Base-by-base conservation (phyloP, 768 basidiomycete genomes). In the Obba rivulosa region DNA sequence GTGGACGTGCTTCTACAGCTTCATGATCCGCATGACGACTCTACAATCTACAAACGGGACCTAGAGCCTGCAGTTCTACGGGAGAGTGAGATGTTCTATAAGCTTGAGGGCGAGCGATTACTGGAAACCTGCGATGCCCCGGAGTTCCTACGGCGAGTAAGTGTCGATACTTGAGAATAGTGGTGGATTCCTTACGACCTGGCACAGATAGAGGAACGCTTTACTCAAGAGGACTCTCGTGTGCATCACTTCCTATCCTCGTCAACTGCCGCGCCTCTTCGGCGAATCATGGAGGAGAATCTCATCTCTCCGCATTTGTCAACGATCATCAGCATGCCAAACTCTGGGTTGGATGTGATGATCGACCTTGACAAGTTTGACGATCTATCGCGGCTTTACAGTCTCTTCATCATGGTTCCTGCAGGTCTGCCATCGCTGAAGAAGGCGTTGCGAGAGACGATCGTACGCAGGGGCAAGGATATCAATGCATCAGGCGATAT, bases 271-370 rank as follows among this genome's bases (percentile, higher is more conserved):
- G 59, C 69, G 0, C 79, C 85, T 2, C 73, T 99, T 13, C 77
- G 79, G 22, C 72, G 78, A 45, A 89, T 95, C 39, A 74, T 98
- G 14, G 81, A 93, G 61, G 71, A 81, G 36, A 69, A 83, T 45
- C 81, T 98, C 34, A 73, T 99, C 34, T 78, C 84, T 0, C 75
- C 86, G 7, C 89, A 97, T 64, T 68, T 98, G 16, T 59, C 69
- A n/a, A 70, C 77, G 4, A 76, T 96, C 45, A 80, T 98, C 48
- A 73, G 73, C 25, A 87, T 91, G 79, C 76, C 80, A 1, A 80
- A 83, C 54, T 92, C 93, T 4, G 96, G 96, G 8, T 67, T 98
- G 41, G 83, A 93, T 54, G 70, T 70, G 16, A 93, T 98, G 90
- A 75, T 97, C 38, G 89, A 97, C 61, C 68, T 76, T 23, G 81